These are phyloP conservation scores for Bauhinia variegata DNA, from an alignment of 306 rosid genomes.

Conservation along the genomic window DNA sequence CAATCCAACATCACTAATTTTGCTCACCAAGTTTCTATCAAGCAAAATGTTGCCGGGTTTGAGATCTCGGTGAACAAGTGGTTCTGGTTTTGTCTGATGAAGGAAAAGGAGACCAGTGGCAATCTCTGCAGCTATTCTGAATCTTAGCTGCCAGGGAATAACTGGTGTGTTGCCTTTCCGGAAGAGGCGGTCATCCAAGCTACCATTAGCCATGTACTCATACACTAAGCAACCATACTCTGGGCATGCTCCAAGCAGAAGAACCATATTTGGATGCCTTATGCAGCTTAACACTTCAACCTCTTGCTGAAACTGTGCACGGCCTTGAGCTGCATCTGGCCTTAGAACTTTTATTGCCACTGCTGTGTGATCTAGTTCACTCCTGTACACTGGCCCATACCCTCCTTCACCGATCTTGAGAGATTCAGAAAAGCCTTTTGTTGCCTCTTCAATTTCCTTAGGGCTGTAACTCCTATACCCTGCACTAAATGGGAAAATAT, in stretches of 20 bases:
- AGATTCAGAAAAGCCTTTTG: conserved; percentile 44
- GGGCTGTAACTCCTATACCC: conserved; percentile 70
- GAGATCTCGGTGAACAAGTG: conserved; percentile 90
- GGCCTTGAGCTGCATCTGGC: conserved; percentile 82
- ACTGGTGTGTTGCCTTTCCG: conserved; percentile 48
- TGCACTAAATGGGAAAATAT: conserved; percentile 17
- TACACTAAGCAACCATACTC: conserved; percentile 84
- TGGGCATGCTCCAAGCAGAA: conserved; percentile 88
- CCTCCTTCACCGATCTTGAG: conserved; percentile 90
- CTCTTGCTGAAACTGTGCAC: conserved; percentile 83
- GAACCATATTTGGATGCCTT: conserved; percentile 94
- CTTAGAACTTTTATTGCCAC: conserved; percentile 80
- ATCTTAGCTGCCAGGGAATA: conserved; percentile 83
- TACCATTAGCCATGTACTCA: conserved; percentile 84
- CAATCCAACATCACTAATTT: conserved; percentile 89
- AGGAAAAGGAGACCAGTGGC: conserved; percentile 84
- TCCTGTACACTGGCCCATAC: conserved; percentile 75
- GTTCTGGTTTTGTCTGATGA: conserved; percentile 82
- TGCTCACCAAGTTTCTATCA: conserved; percentile 81
- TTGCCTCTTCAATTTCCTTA: conserved; percentile 75
- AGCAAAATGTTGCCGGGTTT: conserved; percentile 88
- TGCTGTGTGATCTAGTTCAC: conserved; percentile 75
- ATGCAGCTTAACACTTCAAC: conserved; percentile 79
- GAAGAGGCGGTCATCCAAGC: conserved; percentile 86
- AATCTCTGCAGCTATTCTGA: conserved; percentile 82